phyloP scores from a whole-genome alignment of 352 stramenopile genomes.

The Pythium insidiosum region DNA sequence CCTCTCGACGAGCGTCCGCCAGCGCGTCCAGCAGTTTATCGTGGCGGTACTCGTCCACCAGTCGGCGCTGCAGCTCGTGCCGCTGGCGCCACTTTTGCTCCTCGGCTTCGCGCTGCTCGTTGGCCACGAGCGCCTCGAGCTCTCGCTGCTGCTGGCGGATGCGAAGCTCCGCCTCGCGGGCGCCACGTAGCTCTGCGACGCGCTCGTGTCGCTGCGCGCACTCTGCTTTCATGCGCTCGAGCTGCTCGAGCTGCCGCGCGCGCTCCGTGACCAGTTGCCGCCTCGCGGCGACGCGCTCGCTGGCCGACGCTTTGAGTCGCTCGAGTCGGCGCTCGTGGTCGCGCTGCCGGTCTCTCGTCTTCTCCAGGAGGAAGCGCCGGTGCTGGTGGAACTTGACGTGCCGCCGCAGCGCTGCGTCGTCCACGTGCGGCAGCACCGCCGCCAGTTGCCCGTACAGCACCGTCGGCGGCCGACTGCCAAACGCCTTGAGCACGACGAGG shows the following conservation, averaged over 20 bases:
- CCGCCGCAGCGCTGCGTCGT: slow-evolving; percentile 26
- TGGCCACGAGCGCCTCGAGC: slow-evolving; percentile 30
- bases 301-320: slow-evolving; percentile 18
- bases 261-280: slow-evolving; percentile 20
- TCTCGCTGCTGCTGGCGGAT: slow-evolving; percentile 50
- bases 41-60: slow-evolving; percentile 45
- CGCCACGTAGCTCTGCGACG: slow-evolving; percentile 39
- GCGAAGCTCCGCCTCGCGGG: slow-evolving; percentile 45
- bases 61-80: slow-evolving; percentile 34
- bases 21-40: slow-evolving; percentile 32
- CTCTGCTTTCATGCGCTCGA: slow-evolving; percentile 28
- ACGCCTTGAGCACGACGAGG: slow-evolving; percentile 39
- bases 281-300: slow-evolving; percentile 19
- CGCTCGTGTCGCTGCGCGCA: slow-evolving; percentile 28
- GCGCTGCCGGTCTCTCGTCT: slow-evolving; percentile 33
- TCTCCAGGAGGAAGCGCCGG: slow-evolving; percentile 42
- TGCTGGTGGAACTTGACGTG: slow-evolving; percentile 62
- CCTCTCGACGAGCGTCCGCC: slow-evolving; percentile 23
- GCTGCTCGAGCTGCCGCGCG: slow-evolving; percentile 19
- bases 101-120: slow-evolving; percentile 31
- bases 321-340: slow-evolving; percentile 33
- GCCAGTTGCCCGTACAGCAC: slow-evolving; percentile 54
- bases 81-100: slow-evolving; percentile 29
- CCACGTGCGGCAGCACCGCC: slow-evolving; percentile 30
- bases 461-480: slow-evolving; percentile 20